Evolutionary conservation across 331 rosid genomes (phyloP).

Genomic region (Pyrus hybrid): DNA sequence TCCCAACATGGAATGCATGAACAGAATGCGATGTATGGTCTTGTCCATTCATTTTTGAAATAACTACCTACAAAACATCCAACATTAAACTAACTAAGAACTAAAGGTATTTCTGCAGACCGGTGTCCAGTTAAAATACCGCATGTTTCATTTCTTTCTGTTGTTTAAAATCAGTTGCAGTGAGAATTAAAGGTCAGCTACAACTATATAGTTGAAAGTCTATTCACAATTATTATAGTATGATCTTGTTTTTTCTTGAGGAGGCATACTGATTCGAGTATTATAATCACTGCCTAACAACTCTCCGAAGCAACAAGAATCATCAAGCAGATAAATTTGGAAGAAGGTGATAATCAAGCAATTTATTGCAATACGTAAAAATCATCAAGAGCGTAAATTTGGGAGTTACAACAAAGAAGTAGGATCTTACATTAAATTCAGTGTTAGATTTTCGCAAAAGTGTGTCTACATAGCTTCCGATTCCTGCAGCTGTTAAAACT

Average conservation of each 20-base stretch:
- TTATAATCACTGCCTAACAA: not conserved
- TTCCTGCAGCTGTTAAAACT: constrained; percentile 59
- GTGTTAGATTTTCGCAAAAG: constrained; percentile 71
- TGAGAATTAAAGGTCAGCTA: not conserved
- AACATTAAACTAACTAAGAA: not conserved
- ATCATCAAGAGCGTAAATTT: not conserved
- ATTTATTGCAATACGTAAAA: not conserved
- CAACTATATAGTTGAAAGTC: not conserved
- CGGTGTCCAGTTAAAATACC: not conserved
- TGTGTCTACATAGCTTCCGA: constrained; percentile 60
- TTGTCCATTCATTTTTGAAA: constrained; percentile 87
- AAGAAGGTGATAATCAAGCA: not conserved
- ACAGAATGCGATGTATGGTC: constrained; percentile 70
- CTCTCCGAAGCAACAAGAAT: not conserved
- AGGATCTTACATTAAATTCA: constrained; percentile 74
- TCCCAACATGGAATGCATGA: constrained; percentile 84
- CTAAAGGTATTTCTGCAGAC: not conserved
- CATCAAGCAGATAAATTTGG: too few relatives aligned
- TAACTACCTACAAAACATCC: constrained; percentile 53
- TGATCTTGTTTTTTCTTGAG: not conserved
- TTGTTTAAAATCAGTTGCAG: not conserved
- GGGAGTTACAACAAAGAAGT: not conserved
- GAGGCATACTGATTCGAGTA: not conserved
- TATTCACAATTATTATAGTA: not conserved
- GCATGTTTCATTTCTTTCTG: not conserved